phyloP scores from a whole-genome alignment of 805 yeast genomes.

The Candida caryicola region DNA sequence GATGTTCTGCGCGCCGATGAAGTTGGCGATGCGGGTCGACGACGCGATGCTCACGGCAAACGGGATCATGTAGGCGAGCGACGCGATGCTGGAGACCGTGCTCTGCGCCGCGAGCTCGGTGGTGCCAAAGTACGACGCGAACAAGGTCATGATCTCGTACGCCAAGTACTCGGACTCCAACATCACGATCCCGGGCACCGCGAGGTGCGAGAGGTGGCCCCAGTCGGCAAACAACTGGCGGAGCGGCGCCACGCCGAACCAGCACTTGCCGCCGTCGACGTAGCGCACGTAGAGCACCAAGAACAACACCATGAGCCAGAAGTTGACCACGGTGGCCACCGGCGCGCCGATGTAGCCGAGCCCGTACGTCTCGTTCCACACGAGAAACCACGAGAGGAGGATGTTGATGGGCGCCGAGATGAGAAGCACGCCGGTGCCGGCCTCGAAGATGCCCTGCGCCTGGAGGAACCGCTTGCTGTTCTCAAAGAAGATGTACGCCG shows the following conservation, averaged over 20 bases:
- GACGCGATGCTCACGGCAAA: constrained; percentile 46
- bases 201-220: constrained; percentile 35
- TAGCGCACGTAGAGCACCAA: constrained; percentile 31
- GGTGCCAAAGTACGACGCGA: constrained; percentile 49
- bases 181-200: constrained; percentile 46
- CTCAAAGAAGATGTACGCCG: constrained; percentile 44
- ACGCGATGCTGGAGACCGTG: constrained; percentile 47
- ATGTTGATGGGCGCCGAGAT: constrained; percentile 43
- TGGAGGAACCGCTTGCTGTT: constrained; percentile 41
- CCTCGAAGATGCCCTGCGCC: constrained; percentile 48
- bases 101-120: constrained; percentile 51
- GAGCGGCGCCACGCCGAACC: constrained; percentile 56
- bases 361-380: constrained; percentile 41
- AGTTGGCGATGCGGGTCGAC: constrained; percentile 44
- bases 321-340: constrained; percentile 40
- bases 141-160: constrained; percentile 44
- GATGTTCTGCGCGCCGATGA: constrained; percentile 43
- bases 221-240: constrained; percentile 33
- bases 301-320: constrained; percentile 39
- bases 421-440: constrained; percentile 43
- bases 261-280: constrained; percentile 65
- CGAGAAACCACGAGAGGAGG: constrained; percentile 38
- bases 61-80: constrained; percentile 44
- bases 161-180: constrained; percentile 46
- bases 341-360: constrained; percentile 45